Base-by-base conservation (phyloP, 441 rosid genomes). In the Flueggea neowawraea region DNA sequence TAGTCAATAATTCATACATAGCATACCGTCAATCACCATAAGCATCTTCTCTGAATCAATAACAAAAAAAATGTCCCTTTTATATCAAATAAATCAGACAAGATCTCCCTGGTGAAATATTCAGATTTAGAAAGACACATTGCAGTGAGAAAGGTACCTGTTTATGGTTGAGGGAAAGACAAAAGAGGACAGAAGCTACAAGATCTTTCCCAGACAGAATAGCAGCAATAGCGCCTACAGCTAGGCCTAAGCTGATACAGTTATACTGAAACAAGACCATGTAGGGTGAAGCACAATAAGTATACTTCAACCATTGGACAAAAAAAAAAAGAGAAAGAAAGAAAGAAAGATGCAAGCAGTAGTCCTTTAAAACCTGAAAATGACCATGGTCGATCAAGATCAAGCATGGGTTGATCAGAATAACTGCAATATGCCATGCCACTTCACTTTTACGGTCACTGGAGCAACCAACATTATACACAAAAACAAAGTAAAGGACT, bases 381-480 rank as follows among this genome's bases (percentile, higher is more conserved):
- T 93, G 98, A 31, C 97, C 97, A 51, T 90, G 97, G 72, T 90
- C 98, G 68, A 90, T 85, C 47, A 88, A 74, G 73, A 93, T 82
- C 67, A 87, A 66, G 65, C 95, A 88, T 10, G 97, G 98, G 75
- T 84, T 88, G 54, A 88, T 67, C 11, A 93, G 77, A 77, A 93
- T 69, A 63, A 84, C 65, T n/a, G n/a, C n/a, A n/a, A n/a, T n/a
- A n/a, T n/a, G n/a, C n/a, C n/a, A n/a, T n/a, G n/a, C n/a, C n/a
- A n/a, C n/a, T n/a, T n/a, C n/a, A n/a, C n/a, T n/a, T 55, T 60
- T 73, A 52, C 32, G 58, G 10, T 41, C 61, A 54, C 65, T 63
- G 44, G 31, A 58, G 57, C 55, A 55, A 60, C 45, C 58, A n/a
- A 17, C 58, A 73, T 78, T 77, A 69, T 84, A 83, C 52, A 76